These are phyloP conservation scores for Penicillium sclerotigenum DNA, from an alignment of 2,329 filamentous ascomycete genomes.

Conservation along the genomic window DNA sequence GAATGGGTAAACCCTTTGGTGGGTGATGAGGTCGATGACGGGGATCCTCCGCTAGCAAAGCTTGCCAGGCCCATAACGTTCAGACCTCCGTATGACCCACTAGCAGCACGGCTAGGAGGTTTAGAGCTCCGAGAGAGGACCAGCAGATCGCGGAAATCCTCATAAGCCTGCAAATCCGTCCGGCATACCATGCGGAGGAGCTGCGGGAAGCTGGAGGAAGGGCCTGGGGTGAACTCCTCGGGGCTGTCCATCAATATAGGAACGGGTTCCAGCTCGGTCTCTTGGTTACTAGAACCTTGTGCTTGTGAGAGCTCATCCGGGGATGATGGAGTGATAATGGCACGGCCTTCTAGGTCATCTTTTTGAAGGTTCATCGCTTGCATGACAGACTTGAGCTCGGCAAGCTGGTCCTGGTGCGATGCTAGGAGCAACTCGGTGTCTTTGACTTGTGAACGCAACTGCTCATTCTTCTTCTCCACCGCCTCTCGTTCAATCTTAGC, in stretches of 20 bases:
- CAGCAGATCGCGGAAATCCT: slow-evolving; percentile 79
- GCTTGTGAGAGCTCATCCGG: slow-evolving; percentile 62
- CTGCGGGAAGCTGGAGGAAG: slow-evolving; percentile 72
- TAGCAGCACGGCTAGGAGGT: slow-evolving; percentile 65
- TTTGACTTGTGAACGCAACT: slow-evolving; percentile 76
- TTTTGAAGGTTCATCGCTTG: slow-evolving; percentile 72
- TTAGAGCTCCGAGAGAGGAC: slow-evolving; percentile 62
- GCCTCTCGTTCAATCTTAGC: slow-evolving; percentile 82
- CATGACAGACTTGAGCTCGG: slow-evolving; percentile 88
- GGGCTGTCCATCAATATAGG: slow-evolving; percentile 49
- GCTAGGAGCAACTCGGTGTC: slow-evolving; percentile 82
- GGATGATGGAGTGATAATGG: slow-evolving; percentile 74
- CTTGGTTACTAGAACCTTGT: slow-evolving; percentile 51
- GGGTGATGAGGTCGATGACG: slow-evolving; percentile 59
- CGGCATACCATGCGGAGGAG: slow-evolving; percentile 80
- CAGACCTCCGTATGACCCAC: slow-evolving; percentile 65
- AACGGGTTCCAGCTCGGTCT: slow-evolving; percentile 60
- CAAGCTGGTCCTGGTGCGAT: slow-evolving; percentile 89
- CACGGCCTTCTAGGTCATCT: slow-evolving; percentile 67
- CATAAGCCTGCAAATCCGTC: slow-evolving; percentile 74
- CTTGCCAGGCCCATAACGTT: slow-evolving; percentile 57
- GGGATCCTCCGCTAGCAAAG: slow-evolving; percentile 44
- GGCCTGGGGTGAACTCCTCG: slow-evolving; percentile 58
- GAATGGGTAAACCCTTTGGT: slow-evolving; percentile 59
- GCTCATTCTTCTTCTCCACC: slow-evolving; percentile 79